Base-by-base conservation (phyloP, 257 asterid species). In the Jaltomata sinuosa region DNA sequence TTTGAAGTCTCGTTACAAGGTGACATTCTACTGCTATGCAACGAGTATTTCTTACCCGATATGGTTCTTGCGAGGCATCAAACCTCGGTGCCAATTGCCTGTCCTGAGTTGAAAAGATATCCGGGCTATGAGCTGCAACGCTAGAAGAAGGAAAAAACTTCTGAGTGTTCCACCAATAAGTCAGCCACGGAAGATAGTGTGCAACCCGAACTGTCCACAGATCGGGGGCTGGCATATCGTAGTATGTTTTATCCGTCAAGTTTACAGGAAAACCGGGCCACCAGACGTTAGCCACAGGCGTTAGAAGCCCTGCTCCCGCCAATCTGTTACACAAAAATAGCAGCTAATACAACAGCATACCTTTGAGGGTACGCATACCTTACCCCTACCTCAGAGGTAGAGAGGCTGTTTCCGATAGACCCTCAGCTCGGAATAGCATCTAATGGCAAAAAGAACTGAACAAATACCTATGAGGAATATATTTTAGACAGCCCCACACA, bases 211-310 rank as follows among this genome's bases (percentile, higher is more conserved):
- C 34, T n/a, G 80, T 72, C 80, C 80, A 72, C 14, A 11, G 80
- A 22, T 72, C 55, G 0, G 55, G n/a, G 34, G 80, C 21, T 72
- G 55, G 47, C 47, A 32, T 67, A 42, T n/a, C 2, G 12, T 40
- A 72, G 80, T 72, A 72, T 40, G 36, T 11, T 40, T 22, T 72
- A n/a, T 18, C n/a, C 3, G 55, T 40, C 53, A 72, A 40, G 12
- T 72, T 72, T 72, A 55, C n/a, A 72, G 80, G 80, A 25, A 72
- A 72, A 72, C 80, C 53, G 8, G 55, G 80, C 80, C 80, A 72
- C 80, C 80, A 72, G 7, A n/a, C 5, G 80, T 27, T 27, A 22
- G 53, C 80, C 36, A 72, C 80, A 14, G 80, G 80, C 3, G 80
- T 25, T 40, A 72, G 55, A 40, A 72, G 80, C 11, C n/a, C 80